These are phyloP conservation scores for Penicillium waksmanii DNA, from an alignment of 495 filamentous ascomycete genomes.

Conservation along the genomic window DNA sequence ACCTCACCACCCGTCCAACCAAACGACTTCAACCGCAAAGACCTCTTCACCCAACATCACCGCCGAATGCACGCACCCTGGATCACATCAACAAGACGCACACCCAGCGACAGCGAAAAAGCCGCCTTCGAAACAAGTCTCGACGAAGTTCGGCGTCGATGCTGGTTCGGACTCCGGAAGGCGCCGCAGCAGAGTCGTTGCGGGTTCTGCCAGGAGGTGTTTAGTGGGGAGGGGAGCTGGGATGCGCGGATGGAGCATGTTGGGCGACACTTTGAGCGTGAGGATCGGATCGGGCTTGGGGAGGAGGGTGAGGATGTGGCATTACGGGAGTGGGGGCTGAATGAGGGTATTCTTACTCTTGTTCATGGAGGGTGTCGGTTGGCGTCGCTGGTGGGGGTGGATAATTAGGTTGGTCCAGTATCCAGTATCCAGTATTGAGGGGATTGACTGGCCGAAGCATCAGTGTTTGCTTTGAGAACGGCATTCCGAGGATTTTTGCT, in stretches of 20 bases:
- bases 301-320: constrained; percentile 46
- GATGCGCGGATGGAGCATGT: constrained; percentile 91
- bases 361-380: constrained; percentile 23
- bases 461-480: not conserved
- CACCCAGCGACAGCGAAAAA: constrained; percentile 43
- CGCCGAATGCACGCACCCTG: constrained; percentile 85
- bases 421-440: too few relatives aligned
- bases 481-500: not conserved
- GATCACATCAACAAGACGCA: constrained; percentile 30
- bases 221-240: constrained; percentile 70
- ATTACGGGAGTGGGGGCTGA: constrained; percentile 56
- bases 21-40: constrained; percentile 89
- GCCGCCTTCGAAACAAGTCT: constrained; percentile 23
- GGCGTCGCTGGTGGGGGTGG: constrained; percentile 8
- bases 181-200: constrained; percentile 68
- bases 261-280: constrained; percentile 75
- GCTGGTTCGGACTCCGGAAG: constrained; percentile 60
- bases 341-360: constrained; percentile 47
- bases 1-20: constrained; percentile 20
- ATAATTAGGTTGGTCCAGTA: too few relatives aligned
- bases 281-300: constrained; percentile 21
- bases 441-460: too few relatives aligned
- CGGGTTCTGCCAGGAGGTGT: constrained; percentile 65
- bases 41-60: constrained; percentile 90
- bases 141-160: constrained; percentile 50